These are phyloP conservation scores for Grosmannia serpens DNA, from an alignment of 2,329 filamentous ascomycete species.

Conservation along the genomic window DNA sequence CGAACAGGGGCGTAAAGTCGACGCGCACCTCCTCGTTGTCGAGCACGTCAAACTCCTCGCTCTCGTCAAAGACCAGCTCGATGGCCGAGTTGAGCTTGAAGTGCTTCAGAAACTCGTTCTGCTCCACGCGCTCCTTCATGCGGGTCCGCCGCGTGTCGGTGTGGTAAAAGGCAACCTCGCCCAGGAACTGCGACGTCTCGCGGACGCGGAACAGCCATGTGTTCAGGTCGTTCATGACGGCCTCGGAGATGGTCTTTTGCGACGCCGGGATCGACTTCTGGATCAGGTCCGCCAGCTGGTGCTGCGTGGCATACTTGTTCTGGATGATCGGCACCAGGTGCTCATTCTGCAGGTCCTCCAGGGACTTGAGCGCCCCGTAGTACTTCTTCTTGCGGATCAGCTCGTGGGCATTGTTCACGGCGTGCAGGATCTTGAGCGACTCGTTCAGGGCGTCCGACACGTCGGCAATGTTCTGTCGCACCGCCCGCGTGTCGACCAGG, in stretches of 20 bases:
- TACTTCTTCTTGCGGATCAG: constrained; percentile 87
- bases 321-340: constrained; percentile 64
- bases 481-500: constrained; percentile 80
- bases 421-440: constrained; percentile 80
- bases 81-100: constrained; percentile 95
- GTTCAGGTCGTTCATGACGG: constrained; percentile 93
- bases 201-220: constrained; percentile 93
- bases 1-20: constrained; percentile 87
- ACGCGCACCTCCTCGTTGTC: constrained; percentile 93
- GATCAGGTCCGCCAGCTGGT: constrained; percentile 90
- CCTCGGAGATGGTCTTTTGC: constrained; percentile 86
- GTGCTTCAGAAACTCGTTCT: constrained; percentile 60
- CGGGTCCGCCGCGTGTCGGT: constrained; percentile 76
- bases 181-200: constrained; percentile 90
- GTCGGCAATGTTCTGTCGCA: constrained; percentile 92
- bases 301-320: constrained; percentile 82
- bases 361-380: constrained; percentile 83
- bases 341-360: constrained; percentile 94
- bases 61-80: constrained; percentile 89
- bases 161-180: constrained; percentile 93
- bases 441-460: constrained; percentile 79
- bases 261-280: constrained; percentile 91
- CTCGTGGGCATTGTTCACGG: constrained; percentile 91
- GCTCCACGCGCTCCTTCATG: constrained; percentile 71
- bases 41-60: constrained; percentile 87